These are phyloP conservation scores for Excoecaria agallocha DNA, from an alignment of 345 rosid genomes.

Conservation along the genomic window DNA sequence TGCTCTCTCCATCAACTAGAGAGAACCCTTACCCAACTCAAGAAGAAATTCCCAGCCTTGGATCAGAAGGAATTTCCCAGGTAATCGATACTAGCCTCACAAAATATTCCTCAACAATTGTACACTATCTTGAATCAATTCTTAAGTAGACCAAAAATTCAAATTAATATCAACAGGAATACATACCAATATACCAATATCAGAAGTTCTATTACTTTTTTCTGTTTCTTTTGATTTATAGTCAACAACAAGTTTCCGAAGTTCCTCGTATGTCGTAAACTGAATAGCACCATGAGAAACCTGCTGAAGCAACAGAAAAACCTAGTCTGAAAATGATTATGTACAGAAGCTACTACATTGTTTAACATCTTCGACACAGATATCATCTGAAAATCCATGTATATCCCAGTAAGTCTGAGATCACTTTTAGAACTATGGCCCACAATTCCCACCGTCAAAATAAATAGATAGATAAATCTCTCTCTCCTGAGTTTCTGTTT, in stretches of 20 bases:
- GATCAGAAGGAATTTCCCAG: background rate
- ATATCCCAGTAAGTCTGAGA: background rate
- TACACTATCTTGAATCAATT: background rate
- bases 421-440: background rate
- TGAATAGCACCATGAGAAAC: conserved; percentile 95
- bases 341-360: conserved; percentile 1
- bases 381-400: conserved; percentile 8
- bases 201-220: conserved; percentile 30
- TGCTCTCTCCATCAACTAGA: background rate
- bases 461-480: background rate
- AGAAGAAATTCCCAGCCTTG: background rate
- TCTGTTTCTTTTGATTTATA: conserved; percentile 40
- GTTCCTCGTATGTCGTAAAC: conserved; percentile 88
- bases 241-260: conserved; percentile 60
- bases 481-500: background rate
- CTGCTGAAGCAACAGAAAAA: conserved; percentile 55
- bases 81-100: background rate
- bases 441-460: background rate
- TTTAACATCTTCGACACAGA: conserved; percentile 6
- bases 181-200: conserved; percentile 53
- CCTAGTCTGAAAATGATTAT: conserved; percentile 13
- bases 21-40: background rate
- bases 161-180: conserved; percentile 1
- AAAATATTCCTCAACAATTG: background rate
- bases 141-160: background rate